phyloP scores from a whole-genome alignment of 78 protist species.

The Monocercomonoides exilis region DNA sequence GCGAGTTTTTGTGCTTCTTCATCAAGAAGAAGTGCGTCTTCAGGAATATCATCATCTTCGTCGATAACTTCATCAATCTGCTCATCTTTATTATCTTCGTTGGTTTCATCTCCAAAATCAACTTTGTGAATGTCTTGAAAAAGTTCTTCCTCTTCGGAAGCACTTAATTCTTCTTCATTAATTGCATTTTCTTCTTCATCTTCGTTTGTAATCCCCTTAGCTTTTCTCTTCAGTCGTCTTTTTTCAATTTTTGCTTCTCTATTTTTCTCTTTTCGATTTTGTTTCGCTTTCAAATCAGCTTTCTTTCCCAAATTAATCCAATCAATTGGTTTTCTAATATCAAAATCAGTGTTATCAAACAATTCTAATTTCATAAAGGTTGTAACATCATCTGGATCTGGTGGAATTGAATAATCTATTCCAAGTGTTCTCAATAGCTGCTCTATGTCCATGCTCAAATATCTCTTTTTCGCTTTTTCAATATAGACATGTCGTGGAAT shows the following conservation, averaged over 20 bases:
- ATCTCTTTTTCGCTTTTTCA: slow-evolving; percentile 42
- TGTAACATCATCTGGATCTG: neutral
- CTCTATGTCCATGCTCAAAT: slow-evolving; percentile 6
- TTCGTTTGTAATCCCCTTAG: neutral
- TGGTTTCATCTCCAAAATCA: neutral
- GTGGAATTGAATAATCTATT: slow-evolving; percentile 27
- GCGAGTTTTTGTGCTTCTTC: neutral
- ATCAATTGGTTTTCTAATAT: slow-evolving; percentile 40
- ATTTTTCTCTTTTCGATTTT: neutral
- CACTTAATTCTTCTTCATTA: neutral
- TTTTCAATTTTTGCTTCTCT: neutral
- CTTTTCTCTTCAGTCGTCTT: neutral
- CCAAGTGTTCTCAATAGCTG: slow-evolving; percentile 25
- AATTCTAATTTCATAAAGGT: slow-evolving; percentile 28
- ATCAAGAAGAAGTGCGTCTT: too few species aligned
- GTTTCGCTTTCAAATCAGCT: neutral
- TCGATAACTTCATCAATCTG: neutral
- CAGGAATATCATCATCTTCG: neutral
- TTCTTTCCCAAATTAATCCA: slow-evolving; percentile 41
- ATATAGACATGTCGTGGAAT: slow-evolving; percentile 58
- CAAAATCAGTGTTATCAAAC: slow-evolving; percentile 60
- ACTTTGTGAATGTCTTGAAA: neutral
- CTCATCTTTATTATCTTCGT: neutral
- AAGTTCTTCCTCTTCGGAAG: neutral
- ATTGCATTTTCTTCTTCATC: neutral